Percentiles rank a stretch among this genome's conserved stretches.
Evolutionary conservation across 2,329 filamentous ascomycete genomes (phyloP).

Genomic region (Davidsoniella australis): DNA sequence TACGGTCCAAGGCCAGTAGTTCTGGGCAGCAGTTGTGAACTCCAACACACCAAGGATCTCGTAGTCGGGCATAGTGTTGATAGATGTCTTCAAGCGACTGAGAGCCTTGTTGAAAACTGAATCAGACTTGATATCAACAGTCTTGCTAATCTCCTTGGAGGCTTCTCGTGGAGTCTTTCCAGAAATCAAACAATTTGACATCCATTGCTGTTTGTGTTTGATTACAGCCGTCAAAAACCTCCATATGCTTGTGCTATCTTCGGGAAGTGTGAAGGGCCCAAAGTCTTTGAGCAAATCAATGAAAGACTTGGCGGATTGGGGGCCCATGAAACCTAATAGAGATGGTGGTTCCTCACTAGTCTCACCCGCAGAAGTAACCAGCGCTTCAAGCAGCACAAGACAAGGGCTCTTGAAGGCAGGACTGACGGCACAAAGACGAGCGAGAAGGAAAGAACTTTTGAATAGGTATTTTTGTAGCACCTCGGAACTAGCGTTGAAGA

Average conservation of each 20-base stretch:
- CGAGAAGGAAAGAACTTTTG: conserved; percentile 59
- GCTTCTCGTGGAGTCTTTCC: conserved; percentile 59
- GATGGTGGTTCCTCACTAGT: conserved; percentile 66
- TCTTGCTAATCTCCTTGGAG: conserved; percentile 28
- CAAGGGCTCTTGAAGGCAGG: conserved; percentile 49
- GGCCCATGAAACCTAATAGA: conserved; percentile 74
- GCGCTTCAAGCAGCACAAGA: conserved; percentile 51
- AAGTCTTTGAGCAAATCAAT: conserved; percentile 60
- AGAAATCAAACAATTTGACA: conserved; percentile 82
- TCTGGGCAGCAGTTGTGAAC: conserved; percentile 76
- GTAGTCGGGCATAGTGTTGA: conserved; percentile 45
- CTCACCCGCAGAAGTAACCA: conserved; percentile 45
- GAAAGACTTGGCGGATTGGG: conserved; percentile 69
- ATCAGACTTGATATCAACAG: conserved; percentile 26
- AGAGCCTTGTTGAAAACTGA: conserved; percentile 64
- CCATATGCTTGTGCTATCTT: conserved; percentile 59
- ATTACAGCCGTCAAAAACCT: conserved; percentile 72
- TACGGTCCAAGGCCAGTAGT: conserved; percentile 92
- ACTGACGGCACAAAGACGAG: conserved; percentile 56
- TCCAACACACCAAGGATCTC: conserved; percentile 63
- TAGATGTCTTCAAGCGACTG: conserved; percentile 42
- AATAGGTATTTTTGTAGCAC: conserved; percentile 65
- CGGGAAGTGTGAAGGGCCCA: conserved; percentile 52
- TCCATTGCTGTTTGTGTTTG: conserved; percentile 84
- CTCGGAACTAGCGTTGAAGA: conserved; percentile 43